A percentile compares a stretch with the other conserved stretches of the same genome.
Evolutionary conservation across 2,329 filamentous ascomycete species (phyloP).

Genomic region (Phialophora verrucosa): DNA sequence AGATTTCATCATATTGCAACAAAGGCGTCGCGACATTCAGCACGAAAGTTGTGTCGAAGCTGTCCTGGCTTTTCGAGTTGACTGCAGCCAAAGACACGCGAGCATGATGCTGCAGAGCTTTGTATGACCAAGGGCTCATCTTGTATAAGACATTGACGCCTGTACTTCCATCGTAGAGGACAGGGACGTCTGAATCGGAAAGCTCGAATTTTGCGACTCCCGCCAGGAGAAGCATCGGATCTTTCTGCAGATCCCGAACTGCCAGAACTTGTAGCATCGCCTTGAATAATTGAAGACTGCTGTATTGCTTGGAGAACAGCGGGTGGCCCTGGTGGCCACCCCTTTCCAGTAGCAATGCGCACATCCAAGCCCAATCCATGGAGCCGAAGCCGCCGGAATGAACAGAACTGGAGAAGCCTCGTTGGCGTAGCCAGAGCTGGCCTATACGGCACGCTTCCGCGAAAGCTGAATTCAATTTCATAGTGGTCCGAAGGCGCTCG

Average conservation of each 20-base stretch:
- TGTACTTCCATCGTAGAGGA: conserved; percentile 77
- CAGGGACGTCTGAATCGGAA: conserved; percentile 61
- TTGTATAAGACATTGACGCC: conserved; percentile 86
- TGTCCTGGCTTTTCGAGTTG: conserved; percentile 73
- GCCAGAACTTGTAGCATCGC: conserved; percentile 87
- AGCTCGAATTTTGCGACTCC: conserved; percentile 47
- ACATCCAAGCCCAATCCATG: conserved; percentile 85
- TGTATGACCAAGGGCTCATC: conserved; percentile 85
- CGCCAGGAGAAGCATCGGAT: conserved; percentile 59
- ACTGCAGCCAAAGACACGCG: conserved; percentile 75
- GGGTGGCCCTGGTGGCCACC: conserved; percentile 74
- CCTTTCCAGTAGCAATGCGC: conserved; percentile 79
- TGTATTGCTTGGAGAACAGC: conserved; percentile 78
- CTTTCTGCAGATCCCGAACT: conserved; percentile 71
- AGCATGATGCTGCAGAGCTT: conserved; percentile 74
- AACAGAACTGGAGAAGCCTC: conserved; percentile 75
- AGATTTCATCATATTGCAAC: conserved; percentile 61
- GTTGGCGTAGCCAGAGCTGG: conserved; percentile 85
- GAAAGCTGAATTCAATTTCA: conserved; percentile 72
- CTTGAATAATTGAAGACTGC: conserved; percentile 93
- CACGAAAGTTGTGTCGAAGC: conserved; percentile 87
- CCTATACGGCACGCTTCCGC: conserved; percentile 85
- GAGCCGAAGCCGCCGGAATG: conserved; percentile 84
- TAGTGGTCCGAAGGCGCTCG: conserved; percentile 66
- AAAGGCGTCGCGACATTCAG: conserved; percentile 58